Evolutionary conservation across 164 flowering plant species (phyloP), one percentile per base, ranked within the genome.

Genomic region (Litsea cubeba): DNA sequence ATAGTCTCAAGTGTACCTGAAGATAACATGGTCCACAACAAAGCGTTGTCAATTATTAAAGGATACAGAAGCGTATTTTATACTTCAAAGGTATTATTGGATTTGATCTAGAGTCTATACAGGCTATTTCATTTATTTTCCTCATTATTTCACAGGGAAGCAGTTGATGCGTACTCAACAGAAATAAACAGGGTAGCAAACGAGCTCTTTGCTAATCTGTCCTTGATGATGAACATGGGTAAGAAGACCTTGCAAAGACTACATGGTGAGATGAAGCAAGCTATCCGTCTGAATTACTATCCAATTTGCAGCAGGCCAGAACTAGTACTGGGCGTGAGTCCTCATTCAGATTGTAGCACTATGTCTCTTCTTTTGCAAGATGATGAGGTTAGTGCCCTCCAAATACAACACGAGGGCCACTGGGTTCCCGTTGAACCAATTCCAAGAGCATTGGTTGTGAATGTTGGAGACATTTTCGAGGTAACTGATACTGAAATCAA

Each of bases 381-480:
- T 67, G 79, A 80, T 71, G 80, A 83, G 1, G 50, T 72, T 17
- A 62, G 71, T 5, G 76, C 76, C 20, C 76, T 80, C 74, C 85
- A 82, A 30, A 78, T 80, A 24, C 74, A 63, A 64, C 79, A 82
- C 26, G 30, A 68, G 35, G 80, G 70, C 66, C 64, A 32, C 2
- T 78, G 76, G 83, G 71, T 80, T 30, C 76, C 76, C 7, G 75
- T 74, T 4, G 69, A 76, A 51, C 85, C 83, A 71, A 62, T 82
- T 46, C 82, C 81, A 32, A 76, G 76, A 50, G 76, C 84, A 25
- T 49, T 82, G 30, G 79, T 80, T 17, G 81, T 79, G 5, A 80
- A 80, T 66, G 68, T 73, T 32, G 85, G 83, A 12, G 85, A 85
- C 62, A 73, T 75, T 15, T 10, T 81, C 14, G 84, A 83, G 84